Conservation (phyloP, 306 rosid species). For the Citrullus colocynthis region DNA sequence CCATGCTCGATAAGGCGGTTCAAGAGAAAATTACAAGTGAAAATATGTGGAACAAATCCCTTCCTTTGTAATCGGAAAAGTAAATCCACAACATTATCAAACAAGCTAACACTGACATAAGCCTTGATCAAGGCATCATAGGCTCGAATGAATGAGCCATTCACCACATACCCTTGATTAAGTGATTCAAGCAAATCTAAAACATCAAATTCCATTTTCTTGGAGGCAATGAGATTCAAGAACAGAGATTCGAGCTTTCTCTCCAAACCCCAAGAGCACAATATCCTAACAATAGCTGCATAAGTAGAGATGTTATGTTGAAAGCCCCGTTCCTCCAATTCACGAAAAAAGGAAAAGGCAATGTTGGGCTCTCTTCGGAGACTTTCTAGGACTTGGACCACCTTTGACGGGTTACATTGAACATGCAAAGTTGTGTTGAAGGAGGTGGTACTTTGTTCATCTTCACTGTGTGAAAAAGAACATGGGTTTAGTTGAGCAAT, state of each 20-base stretch:
- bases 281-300: slow-evolving; percentile 33
- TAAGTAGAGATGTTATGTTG: slow-evolving; percentile 33
- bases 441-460: neutral
- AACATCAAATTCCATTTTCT: slow-evolving; percentile 20
- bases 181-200: slow-evolving; percentile 31
- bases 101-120: slow-evolving; percentile 42
- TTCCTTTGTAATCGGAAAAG: slow-evolving; percentile 30
- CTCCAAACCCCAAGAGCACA: slow-evolving; percentile 45
- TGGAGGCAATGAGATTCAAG: slow-evolving; percentile 29
- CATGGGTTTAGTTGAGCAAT: slow-evolving; percentile 1
- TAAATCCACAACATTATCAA: slow-evolving; percentile 56
- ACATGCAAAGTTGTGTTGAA: neutral
- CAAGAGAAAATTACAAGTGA: slow-evolving; percentile 53
- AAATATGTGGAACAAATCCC: slow-evolving; percentile 47
- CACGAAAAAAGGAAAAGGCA: slow-evolving; percentile 37
- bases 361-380: slow-evolving; percentile 28
- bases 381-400: slow-evolving; percentile 24
- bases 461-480: neutral
- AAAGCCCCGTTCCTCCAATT: slow-evolving; percentile 30
- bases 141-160: slow-evolving; percentile 26
- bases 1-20: slow-evolving; percentile 43
- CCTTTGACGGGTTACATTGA: slow-evolving; percentile 16
- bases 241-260: slow-evolving; percentile 48
- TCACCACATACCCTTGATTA: slow-evolving; percentile 16
- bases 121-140: slow-evolving; percentile 49